A percentile compares a stretch with the other conserved stretches of the same genome.
phyloP scores from a whole-genome alignment of 179 eudicot genomes.

The Actinidia polygama region DNA sequence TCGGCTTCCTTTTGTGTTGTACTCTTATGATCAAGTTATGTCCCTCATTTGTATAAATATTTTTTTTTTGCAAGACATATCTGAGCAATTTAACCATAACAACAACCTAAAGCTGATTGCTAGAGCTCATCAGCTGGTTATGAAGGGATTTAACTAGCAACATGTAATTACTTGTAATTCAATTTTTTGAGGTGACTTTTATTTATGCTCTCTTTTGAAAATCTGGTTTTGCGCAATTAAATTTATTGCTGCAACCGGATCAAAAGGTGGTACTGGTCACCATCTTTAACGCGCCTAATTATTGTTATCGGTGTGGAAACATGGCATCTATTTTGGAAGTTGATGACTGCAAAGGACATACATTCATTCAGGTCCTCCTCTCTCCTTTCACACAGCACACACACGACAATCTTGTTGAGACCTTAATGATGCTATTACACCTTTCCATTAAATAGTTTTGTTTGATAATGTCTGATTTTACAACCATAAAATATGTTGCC shows the following conservation, averaged over 20 bases:
- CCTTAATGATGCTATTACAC: too few species aligned
- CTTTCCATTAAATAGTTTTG: too few species aligned
- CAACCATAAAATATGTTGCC: too few species aligned
- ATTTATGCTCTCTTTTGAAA: neutral
- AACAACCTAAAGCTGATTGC: slow-evolving; percentile 92
- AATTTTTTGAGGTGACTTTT: neutral
- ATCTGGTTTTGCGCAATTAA: slow-evolving; percentile 5
- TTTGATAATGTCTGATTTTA: too few species aligned
- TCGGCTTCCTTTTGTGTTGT: neutral
- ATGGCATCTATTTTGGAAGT: slow-evolving; percentile 99
- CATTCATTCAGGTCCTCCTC: slow-evolving; percentile 82
- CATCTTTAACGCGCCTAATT: slow-evolving; percentile 93
- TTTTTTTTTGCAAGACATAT: slow-evolving; percentile 67
- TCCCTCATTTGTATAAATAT: neutral
- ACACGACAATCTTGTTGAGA: neutral
- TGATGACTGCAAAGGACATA: slow-evolving; percentile 93
- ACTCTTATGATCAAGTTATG: neutral
- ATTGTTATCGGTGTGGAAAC: slow-evolving; percentile 97
- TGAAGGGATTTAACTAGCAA: slow-evolving; percentile 98
- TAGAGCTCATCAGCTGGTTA: slow-evolving; percentile 97
- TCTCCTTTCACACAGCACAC: neutral
- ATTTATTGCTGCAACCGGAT: slow-evolving; percentile 51
- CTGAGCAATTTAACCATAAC: slow-evolving; percentile 95
- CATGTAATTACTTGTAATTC: slow-evolving; percentile 53
- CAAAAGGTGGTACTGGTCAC: slow-evolving; percentile 96